Conservation (phyloP, 1,284 basidiomycete species). For the Boletus subluridellus region DNA sequence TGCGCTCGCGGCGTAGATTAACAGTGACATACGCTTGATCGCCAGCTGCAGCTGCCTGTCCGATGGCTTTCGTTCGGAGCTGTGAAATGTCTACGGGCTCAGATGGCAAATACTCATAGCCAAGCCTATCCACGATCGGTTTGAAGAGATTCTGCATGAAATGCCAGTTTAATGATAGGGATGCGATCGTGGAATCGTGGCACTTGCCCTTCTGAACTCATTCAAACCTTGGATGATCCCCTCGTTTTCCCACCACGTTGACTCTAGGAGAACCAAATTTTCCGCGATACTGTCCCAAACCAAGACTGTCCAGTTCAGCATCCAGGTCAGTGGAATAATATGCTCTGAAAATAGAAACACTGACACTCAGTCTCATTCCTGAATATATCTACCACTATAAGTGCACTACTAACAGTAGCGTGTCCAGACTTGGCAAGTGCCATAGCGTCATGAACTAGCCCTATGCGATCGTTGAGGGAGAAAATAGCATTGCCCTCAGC, state of each 20-base stretch:
- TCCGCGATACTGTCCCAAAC: constrained; percentile 69
- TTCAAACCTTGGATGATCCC: constrained; percentile 60
- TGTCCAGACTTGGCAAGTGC: constrained; percentile 81
- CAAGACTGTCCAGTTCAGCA: constrained; percentile 45
- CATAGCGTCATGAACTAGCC: constrained; percentile 79
- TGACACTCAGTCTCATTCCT: constrained; percentile 72
- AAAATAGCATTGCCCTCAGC: constrained; percentile 64
- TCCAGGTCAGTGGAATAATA: constrained; percentile 6
- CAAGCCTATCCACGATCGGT: constrained; percentile 77
- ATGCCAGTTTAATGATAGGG: constrained; percentile 1
- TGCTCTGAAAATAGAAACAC: constrained; percentile 26
- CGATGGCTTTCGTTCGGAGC: constrained; percentile 76
- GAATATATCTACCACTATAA: constrained; percentile 69
- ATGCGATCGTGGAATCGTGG: not conserved
- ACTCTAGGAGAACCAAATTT: constrained; percentile 56
- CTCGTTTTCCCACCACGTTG: constrained; percentile 85
- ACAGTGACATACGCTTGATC: constrained; percentile 50
- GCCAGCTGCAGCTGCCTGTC: constrained; percentile 58
- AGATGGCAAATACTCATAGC: constrained; percentile 68
- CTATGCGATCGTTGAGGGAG: constrained; percentile 82
- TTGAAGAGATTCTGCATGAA: constrained; percentile 60
- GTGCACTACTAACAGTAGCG: constrained; percentile 69
- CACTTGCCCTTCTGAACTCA: constrained; percentile 58
- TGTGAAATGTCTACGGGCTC: constrained; percentile 75
- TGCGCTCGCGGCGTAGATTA: not conserved